Evolutionary conservation across 176 grass and related monocot species (phyloP).

Genomic region (Oryza meyeriana): DNA sequence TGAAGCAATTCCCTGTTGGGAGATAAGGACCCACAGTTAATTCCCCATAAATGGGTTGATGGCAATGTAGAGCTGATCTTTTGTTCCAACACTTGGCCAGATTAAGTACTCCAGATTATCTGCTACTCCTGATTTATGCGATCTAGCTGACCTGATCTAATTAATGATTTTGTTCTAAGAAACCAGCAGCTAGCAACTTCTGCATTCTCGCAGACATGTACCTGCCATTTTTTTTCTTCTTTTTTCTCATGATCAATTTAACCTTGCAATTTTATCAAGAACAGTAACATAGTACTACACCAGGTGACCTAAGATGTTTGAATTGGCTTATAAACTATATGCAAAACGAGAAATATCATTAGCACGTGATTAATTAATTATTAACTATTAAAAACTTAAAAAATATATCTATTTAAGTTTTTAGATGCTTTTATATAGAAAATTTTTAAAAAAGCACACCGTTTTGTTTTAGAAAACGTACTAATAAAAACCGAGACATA

Average conservation of each 20-base stretch:
- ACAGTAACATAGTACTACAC: neutral
- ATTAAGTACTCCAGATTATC: neutral
- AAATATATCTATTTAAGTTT: too few species aligned
- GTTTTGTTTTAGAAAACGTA: too few species aligned
- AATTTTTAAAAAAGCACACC: too few species aligned
- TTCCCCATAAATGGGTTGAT: neutral
- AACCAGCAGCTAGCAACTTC: neutral
- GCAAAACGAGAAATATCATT: too few species aligned
- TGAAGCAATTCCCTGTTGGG: neutral
- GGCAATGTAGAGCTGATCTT: neutral
- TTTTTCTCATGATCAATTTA: neutral
- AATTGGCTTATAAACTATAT: too few species aligned
- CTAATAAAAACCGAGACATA: too few species aligned
- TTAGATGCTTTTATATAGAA: too few species aligned
- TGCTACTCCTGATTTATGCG: neutral
- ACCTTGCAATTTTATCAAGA: neutral
- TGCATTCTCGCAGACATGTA: neutral
- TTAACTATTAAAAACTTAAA: too few species aligned
- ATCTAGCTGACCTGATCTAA: neutral
- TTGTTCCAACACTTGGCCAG: neutral
- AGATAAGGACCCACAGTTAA: neutral
- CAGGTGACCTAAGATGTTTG: too few species aligned
- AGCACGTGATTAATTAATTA: too few species aligned
- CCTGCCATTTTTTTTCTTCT: neutral
- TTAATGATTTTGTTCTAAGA: neutral